These are phyloP conservation scores for Microbotryomycetes sp. DNA, from an alignment of 1,284 basidiomycete species.

Conservation along the genomic window DNA sequence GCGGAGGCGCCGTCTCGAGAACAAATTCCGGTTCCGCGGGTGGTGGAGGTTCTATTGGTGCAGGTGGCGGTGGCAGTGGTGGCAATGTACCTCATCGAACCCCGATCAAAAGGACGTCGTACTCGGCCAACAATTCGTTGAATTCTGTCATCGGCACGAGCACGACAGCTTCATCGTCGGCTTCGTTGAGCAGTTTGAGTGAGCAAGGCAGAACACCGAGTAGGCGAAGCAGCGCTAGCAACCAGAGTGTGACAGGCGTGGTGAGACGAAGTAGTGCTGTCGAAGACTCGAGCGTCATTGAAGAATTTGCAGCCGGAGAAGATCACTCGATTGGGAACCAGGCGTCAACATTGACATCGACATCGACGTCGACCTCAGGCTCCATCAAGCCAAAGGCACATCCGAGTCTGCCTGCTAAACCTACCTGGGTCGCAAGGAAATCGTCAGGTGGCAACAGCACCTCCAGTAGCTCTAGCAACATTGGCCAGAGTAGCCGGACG, in stretches of 20 bases:
- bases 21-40: background rate
- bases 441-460: background rate
- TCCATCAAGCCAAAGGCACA: constrained; percentile 1
- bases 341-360: background rate
- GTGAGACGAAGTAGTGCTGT: no score
- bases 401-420: constrained; percentile 28
- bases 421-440: constrained; percentile 10
- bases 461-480: background rate
- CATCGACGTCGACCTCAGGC: background rate
- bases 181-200: no score
- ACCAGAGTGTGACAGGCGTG: no score
- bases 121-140: background rate
- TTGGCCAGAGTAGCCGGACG: background rate
- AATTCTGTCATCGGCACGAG: background rate
- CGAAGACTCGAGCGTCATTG: background rate
- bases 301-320: background rate
- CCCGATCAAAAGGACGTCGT: background rate
- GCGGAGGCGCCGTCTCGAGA: background rate
- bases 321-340: background rate
- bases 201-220: no score
- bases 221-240: no score
- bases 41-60: background rate
- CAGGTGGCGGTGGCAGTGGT: constrained; percentile 1
- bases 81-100: background rate
- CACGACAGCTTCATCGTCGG: no score